Conservation (phyloP, 768 basidiomycete genomes). For the Coprinopsis marcescibilis region DNA sequence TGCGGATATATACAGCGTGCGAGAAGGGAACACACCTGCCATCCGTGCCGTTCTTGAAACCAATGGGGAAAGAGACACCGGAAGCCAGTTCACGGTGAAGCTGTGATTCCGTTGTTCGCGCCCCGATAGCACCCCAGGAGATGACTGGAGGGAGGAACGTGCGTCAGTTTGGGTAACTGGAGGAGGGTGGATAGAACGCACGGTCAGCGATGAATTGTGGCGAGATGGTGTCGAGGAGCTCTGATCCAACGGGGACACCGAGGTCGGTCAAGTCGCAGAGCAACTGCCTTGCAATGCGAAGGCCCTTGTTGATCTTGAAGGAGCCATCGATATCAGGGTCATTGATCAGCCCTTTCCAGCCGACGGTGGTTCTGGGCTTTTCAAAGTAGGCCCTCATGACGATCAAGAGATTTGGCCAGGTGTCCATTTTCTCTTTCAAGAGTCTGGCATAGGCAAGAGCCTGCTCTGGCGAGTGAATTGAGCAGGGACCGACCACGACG, state of each 20-base stretch:
- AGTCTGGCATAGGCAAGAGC: slow-evolving; percentile 78
- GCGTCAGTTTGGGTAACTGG: slow-evolving; percentile 4
- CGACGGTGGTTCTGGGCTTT: slow-evolving; percentile 97
- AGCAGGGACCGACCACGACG: slow-evolving; percentile 94
- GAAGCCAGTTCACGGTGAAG: slow-evolving; percentile 95
- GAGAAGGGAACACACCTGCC: slow-evolving; percentile 48
- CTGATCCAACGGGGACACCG: slow-evolving; percentile 91
- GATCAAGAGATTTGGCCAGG: slow-evolving; percentile 76
- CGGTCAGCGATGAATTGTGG: slow-evolving; percentile 83
- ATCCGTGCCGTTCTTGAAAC: slow-evolving; percentile 99
- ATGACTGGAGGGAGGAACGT: slow-evolving; percentile 39
- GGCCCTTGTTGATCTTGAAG: slow-evolving; percentile 96
- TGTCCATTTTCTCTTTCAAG: slow-evolving; percentile 59
- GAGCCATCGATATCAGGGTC: slow-evolving; percentile 95
- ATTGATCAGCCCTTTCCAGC: slow-evolving; percentile 94
- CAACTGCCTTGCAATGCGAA: slow-evolving; percentile 80
- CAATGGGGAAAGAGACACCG: slow-evolving; percentile 95
- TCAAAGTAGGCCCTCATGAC: slow-evolving; percentile 96
- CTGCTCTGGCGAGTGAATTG: slow-evolving; percentile 85
- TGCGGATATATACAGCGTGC: background rate
- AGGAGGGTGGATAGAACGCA: slow-evolving; percentile 24
- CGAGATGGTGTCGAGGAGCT: slow-evolving; percentile 75
- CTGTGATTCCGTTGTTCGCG: slow-evolving; percentile 95
- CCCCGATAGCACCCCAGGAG: slow-evolving; percentile 96
- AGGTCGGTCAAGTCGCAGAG: slow-evolving; percentile 86